These are phyloP conservation scores for Fusarium sp. DNA, from an alignment of 2,329 filamentous ascomycete genomes.

Conservation along the genomic window DNA sequence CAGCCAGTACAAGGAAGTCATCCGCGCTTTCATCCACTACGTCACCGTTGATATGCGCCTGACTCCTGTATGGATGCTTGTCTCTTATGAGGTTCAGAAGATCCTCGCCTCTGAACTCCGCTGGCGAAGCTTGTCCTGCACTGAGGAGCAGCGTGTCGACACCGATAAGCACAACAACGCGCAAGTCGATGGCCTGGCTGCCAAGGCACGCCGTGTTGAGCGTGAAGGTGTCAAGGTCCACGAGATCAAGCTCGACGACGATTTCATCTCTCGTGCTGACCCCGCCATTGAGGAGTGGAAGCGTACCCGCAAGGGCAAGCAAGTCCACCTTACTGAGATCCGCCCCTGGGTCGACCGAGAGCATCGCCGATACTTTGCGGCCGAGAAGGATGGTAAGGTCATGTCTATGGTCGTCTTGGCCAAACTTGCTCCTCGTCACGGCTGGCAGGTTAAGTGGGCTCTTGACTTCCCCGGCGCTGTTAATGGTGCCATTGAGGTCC, in stretches of 20 bases:
- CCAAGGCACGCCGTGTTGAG: slow-evolving; percentile 86
- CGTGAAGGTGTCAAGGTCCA: slow-evolving; percentile 87
- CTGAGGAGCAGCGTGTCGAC: slow-evolving; percentile 89
- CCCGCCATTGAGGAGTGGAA: slow-evolving; percentile 85
- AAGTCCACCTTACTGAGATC: slow-evolving; percentile 92
- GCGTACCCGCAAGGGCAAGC: slow-evolving; percentile 81
- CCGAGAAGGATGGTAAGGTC: slow-evolving; percentile 81
- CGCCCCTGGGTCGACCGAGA: slow-evolving; percentile 87
- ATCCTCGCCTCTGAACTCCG: slow-evolving; percentile 84
- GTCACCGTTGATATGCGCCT: slow-evolving; percentile 78
- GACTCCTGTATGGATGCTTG: slow-evolving; percentile 90
- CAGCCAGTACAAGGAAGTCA: slow-evolving; percentile 81
- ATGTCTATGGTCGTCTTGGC: slow-evolving; percentile 86
- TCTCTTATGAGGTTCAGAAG: slow-evolving; percentile 83
- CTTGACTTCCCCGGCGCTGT: slow-evolving; percentile 91
- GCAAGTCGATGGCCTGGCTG: slow-evolving; percentile 65
- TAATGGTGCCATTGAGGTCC: slow-evolving; percentile 88
- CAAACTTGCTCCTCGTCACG: slow-evolving; percentile 83
- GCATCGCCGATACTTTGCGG: slow-evolving; percentile 89
- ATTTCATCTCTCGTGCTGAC: slow-evolving; percentile 79
- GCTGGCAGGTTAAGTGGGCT: slow-evolving; percentile 97
- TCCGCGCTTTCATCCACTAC: slow-evolving; percentile 81
- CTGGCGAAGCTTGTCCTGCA: slow-evolving; percentile 91
- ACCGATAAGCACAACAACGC: slow-evolving; percentile 74
- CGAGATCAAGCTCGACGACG: slow-evolving; percentile 78